These are phyloP conservation scores for Acarospora socialis DNA, from an alignment of 2,329 filamentous ascomycete genomes.

Conservation along the genomic window DNA sequence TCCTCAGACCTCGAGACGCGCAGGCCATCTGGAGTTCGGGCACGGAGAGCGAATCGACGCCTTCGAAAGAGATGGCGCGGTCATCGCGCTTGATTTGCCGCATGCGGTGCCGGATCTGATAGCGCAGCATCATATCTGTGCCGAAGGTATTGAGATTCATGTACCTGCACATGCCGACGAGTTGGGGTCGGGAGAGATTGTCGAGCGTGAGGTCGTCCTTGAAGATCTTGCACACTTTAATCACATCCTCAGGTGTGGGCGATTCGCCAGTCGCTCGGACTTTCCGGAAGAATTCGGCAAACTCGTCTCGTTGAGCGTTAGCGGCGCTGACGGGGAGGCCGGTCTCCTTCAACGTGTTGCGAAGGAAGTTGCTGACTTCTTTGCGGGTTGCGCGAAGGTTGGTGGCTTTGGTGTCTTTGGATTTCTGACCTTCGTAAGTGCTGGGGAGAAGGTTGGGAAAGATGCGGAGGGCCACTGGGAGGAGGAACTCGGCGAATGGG, in stretches of 20 bases:
- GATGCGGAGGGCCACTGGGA: conserved; percentile 80
- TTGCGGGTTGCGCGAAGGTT: conserved; percentile 74
- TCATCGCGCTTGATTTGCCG: conserved; percentile 98
- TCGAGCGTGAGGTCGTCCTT: conserved; percentile 94
- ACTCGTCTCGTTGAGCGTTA: conserved; percentile 83
- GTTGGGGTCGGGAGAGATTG: conserved; percentile 87
- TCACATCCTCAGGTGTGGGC: conserved; percentile 78
- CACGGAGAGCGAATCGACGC: conserved; percentile 85
- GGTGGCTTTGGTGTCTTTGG: conserved; percentile 77
- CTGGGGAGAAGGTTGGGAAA: conserved; percentile 97
- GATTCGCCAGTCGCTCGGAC: conserved; percentile 80
- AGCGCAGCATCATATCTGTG: conserved; percentile 93
- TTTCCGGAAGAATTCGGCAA: conserved; percentile 94
- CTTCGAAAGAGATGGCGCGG: conserved; percentile 83
- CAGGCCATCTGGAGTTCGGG: conserved; percentile 84
- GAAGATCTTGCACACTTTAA: conserved; percentile 98
- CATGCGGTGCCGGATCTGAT: conserved; percentile 95
- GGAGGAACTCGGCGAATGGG: conserved; percentile 82
- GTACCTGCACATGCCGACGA: conserved; percentile 96
- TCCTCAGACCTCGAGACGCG: conserved; percentile 80
- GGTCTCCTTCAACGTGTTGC: conserved; percentile 80
- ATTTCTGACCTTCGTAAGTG: conserved; percentile 86
- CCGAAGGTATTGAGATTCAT: conserved; percentile 96
- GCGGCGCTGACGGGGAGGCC: conserved; percentile 73
- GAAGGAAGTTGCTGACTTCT: conserved; percentile 82